Evolutionary conservation across 257 asterid species (phyloP).

Genomic region (Capsicum baccatum): DNA sequence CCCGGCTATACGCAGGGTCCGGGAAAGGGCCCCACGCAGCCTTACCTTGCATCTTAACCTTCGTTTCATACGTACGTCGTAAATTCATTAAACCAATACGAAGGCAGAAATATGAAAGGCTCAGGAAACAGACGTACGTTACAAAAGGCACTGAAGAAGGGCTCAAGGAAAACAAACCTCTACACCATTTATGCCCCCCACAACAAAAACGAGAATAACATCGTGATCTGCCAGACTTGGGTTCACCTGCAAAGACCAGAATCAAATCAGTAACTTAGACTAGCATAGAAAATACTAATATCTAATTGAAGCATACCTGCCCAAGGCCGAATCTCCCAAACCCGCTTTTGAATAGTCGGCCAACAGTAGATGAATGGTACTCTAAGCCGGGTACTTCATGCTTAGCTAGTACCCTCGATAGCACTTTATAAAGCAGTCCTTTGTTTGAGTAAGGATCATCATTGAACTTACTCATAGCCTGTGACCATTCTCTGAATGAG

Average conservation of each 20-base stretch:
- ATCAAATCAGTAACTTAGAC: slow-evolving; percentile 20
- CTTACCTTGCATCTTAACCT: not conserved
- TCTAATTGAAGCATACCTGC: slow-evolving; percentile 57
- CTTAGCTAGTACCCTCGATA: slow-evolving; percentile 65
- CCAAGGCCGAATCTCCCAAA: slow-evolving; percentile 98
- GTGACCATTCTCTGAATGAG: slow-evolving; percentile 50
- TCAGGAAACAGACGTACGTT: not conserved
- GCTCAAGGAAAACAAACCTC: slow-evolving; percentile 66
- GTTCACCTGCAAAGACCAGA: slow-evolving; percentile 65
- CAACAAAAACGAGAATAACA: slow-evolving; percentile 73
- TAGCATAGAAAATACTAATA: slow-evolving; percentile 21
- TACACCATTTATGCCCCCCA: slow-evolving; percentile 88
- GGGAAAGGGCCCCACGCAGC: no score
- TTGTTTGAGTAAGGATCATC: slow-evolving; percentile 75
- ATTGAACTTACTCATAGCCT: slow-evolving; percentile 47
- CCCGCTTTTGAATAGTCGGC: slow-evolving; percentile 94
- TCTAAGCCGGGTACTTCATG: slow-evolving; percentile 84
- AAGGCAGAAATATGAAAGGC: not conserved
- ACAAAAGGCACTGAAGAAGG: not conserved
- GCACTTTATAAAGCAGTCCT: slow-evolving; percentile 73
- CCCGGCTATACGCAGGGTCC: no score
- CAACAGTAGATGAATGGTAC: slow-evolving; percentile 95
- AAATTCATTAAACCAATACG: not conserved
- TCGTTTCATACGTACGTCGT: not conserved
- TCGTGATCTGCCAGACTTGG: slow-evolving; percentile 89